Evolutionary conservation across 139 green algal species (phyloP).

Genomic region (Pseudopediastrum boryanum): DNA sequence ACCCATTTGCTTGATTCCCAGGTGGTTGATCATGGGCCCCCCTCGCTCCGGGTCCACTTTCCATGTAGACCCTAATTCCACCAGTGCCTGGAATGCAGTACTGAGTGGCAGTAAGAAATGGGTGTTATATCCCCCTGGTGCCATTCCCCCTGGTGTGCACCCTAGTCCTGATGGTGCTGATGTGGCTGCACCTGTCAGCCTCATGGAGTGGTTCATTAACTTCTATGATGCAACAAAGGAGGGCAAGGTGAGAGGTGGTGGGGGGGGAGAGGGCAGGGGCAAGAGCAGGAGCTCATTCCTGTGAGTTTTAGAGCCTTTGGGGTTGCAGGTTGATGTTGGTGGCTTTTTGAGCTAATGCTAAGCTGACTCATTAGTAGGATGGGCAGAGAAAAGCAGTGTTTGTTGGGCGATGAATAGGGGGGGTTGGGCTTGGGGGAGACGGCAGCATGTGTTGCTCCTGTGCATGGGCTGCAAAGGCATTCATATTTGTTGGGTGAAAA

Average conservation of each 20-base stretch:
- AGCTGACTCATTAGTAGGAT: no score
- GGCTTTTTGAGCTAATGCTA: no score
- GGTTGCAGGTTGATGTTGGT: no score
- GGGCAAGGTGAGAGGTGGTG: slow-evolving; percentile 40
- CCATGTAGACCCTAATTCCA: slow-evolving; percentile 92
- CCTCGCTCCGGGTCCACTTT: slow-evolving; percentile 76
- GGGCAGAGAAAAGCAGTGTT: no score
- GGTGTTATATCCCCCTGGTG: slow-evolving; percentile 88
- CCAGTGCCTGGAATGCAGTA: slow-evolving; percentile 91
- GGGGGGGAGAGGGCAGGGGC: not conserved
- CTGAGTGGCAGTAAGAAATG: slow-evolving; percentile 84
- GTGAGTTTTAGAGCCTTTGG: no score
- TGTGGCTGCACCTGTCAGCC: slow-evolving; percentile 85
- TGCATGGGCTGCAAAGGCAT: no score
- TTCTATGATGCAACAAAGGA: slow-evolving; percentile 73
- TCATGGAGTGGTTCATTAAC: slow-evolving; percentile 94
- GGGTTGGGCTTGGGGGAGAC: no score
- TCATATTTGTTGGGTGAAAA: no score
- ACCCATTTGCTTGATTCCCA: no score
- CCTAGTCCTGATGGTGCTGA: slow-evolving; percentile 86
- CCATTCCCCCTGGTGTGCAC: slow-evolving; percentile 86
- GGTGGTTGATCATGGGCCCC: slow-evolving; percentile 95
- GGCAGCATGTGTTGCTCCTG: no score
- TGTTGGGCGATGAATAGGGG: no score
- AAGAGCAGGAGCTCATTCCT: no score